Percentiles rank a stretch among this genome's conserved stretches.
Evolutionary conservation across 352 stramenopile species (phyloP).

Genomic region (Proteromonas lacertae): DNA sequence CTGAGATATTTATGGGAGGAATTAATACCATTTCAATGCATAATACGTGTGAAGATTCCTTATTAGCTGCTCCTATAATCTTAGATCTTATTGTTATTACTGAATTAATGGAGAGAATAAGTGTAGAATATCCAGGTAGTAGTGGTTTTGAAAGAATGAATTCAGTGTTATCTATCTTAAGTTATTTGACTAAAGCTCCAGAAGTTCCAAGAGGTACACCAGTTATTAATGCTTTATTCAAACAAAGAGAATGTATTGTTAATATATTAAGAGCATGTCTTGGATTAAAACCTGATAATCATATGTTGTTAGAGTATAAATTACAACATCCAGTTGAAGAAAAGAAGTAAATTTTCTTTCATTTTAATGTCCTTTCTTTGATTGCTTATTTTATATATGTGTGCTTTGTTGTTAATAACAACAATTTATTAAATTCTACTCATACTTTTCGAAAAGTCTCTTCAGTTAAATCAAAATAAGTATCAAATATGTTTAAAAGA

Average conservation of each 20-base stretch:
- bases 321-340: conserved; percentile 30
- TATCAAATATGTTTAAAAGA: no score
- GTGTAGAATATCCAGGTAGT: conserved; percentile 20
- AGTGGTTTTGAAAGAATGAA: conserved; percentile 53
- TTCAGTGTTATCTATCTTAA: conserved; percentile 76
- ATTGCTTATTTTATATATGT: no score
- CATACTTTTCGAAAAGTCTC: no score
- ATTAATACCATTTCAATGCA: conserved; percentile 99
- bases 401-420: no score
- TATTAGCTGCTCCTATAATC: conserved; percentile 85
- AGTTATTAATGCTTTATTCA: conserved; percentile 94
- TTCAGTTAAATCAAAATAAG: no score
- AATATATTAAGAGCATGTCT: conserved; percentile 92
- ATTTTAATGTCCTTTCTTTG: no score
- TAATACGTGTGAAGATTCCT: conserved; percentile 96
- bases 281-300: conserved; percentile 71
- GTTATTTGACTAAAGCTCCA: conserved; percentile 94
- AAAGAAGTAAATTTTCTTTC: no score
- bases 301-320: conserved; percentile 92
- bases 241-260: conserved; percentile 74
- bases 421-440: no score
- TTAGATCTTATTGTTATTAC: conserved; percentile 86
- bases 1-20: conserved; percentile 97
- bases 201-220: conserved; percentile 83
- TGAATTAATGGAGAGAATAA: conserved; percentile 79